Base-by-base conservation (phyloP, 257 asterid genomes). In the Solanum etuberosum region DNA sequence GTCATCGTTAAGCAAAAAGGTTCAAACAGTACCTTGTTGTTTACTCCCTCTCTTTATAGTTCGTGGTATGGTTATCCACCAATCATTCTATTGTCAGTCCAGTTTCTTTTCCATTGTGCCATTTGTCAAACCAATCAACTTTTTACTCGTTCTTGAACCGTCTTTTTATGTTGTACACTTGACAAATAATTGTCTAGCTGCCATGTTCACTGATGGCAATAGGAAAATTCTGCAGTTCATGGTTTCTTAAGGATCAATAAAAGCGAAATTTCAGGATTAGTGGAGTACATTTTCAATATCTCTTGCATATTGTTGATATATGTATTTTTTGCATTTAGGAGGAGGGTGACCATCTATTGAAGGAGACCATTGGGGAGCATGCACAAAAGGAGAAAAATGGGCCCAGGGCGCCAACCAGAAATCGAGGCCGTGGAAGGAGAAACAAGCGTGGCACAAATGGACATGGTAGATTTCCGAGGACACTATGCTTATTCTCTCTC, bases 351-450 rank as follows among this genome's bases (percentile, higher is more conserved):
- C 93, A 90, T 78, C 85, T 87, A 54, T 86, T 88, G 8, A 93
- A 88, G 88, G 96, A 92, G 83, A 93, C 89, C 90, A 90, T 84
- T 48, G 96, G 89, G 88, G 88, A 87, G 86, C 94, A 91, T 73
- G 83, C 90, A 72, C 90, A 90, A 7, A 93, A 89, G 86, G 99
- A 97, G 86, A 94, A 87, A 87, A 91, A 87, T 63, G 98, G 89
- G 83, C 88, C 89, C 25, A 92, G 89, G 88, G 96, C 88, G 86
- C 94, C 93, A 59, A 51, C 21, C 29, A 72, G 68, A 88, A 90
- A 87, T 88, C 90, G 94, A 73, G 95, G 93, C 35, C 98, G 95
- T 86, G 99, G 98, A 91, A 94, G 98, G 94, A 92, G 94, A 86
- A 98, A 91, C 88, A 89, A 93, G 40, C 92, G 91, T 70, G 90